Evolutionary conservation across 257 asterid genomes (phyloP).

Genomic region (Salvia hispanica): DNA sequence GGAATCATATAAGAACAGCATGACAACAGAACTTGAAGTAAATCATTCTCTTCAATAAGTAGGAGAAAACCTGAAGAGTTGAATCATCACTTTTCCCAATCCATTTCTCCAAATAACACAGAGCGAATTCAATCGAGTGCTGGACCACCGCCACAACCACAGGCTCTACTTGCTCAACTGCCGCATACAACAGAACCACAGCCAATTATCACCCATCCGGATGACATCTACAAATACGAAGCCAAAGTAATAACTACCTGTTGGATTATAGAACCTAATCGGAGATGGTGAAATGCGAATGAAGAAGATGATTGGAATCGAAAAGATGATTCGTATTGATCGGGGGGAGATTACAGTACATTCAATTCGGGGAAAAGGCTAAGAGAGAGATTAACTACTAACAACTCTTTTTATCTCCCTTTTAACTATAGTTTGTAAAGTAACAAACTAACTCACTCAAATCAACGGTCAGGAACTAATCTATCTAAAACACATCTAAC

Average conservation of each 20-base stretch:
- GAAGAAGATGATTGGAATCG: no score
- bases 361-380: no score
- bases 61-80: slow-evolving; percentile 66
- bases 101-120: slow-evolving; percentile 76
- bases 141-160: slow-evolving; percentile 74
- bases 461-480: no score
- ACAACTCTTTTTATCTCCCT: no score
- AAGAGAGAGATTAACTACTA: no score
- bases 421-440: no score
- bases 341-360: no score
- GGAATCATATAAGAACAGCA: slow-evolving; percentile 4
- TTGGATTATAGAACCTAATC: slow-evolving; percentile 69
- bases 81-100: slow-evolving; percentile 62
- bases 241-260: slow-evolving; percentile 25
- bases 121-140: slow-evolving; percentile 76
- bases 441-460: no score
- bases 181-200: slow-evolving; percentile 29
- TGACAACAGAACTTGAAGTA: not conserved
- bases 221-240: slow-evolving; percentile 22
- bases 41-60: slow-evolving; percentile 10
- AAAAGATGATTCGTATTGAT: no score
- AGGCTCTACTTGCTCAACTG: slow-evolving; percentile 89
- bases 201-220: slow-evolving; percentile 22
- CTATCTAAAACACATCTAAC: no score
- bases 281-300: slow-evolving; percentile 57